Evolutionary conservation across 352 stramenopile genomes (phyloP).

Genomic region (Globisporangium mamillatum): DNA sequence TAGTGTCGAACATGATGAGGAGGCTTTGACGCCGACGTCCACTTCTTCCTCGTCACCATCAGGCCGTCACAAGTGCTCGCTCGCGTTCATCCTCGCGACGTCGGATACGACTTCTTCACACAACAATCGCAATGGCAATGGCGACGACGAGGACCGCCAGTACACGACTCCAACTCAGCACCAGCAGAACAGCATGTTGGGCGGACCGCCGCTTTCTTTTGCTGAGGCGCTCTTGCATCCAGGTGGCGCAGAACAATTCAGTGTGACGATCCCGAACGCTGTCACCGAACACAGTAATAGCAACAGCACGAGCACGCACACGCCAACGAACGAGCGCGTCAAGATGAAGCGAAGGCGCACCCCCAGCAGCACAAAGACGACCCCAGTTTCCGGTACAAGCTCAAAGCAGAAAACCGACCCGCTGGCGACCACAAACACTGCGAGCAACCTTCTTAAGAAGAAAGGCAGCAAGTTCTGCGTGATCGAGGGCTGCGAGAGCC

Average conservation of each 20-base stretch:
- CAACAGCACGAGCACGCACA: not conserved
- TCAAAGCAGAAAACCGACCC: not conserved
- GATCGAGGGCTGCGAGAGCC: conserved; percentile 45
- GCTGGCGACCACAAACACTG: not conserved
- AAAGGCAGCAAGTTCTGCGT: conserved; percentile 61
- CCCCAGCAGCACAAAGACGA: not conserved
- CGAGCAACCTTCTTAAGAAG: conserved; percentile 15
- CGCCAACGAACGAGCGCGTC: conserved; percentile 8
- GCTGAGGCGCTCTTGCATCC: not conserved
- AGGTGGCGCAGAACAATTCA: not conserved
- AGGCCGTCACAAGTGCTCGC: conserved; percentile 43
- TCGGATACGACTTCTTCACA: conserved; percentile 23
- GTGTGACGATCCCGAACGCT: conserved; percentile 23
- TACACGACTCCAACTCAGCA: not conserved
- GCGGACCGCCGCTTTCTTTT: not conserved
- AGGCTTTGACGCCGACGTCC: not conserved
- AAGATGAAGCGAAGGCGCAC: conserved; percentile 12
- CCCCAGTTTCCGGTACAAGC: not conserved
- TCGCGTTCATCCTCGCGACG: conserved; percentile 48
- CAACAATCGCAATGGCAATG: conserved; percentile 8
- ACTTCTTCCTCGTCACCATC: conserved; percentile 9
- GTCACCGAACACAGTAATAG: not conserved
- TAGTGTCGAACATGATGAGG: not conserved
- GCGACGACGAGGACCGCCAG: not conserved
- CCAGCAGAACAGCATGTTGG: not conserved